Base-by-base conservation (phyloP, 1,139 yeast genomes). In the Debaryomyces udenii region DNA sequence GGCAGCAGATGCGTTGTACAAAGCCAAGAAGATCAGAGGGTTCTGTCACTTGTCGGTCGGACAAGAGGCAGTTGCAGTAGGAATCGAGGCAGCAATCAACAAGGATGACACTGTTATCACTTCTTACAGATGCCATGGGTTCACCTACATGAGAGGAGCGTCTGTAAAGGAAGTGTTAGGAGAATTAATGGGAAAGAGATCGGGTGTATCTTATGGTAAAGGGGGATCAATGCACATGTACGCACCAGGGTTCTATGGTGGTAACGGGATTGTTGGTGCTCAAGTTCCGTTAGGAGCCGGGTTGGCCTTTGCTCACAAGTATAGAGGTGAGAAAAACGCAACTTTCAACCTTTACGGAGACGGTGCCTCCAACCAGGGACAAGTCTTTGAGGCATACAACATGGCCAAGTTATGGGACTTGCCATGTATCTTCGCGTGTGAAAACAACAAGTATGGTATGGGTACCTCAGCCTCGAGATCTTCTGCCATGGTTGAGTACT, bases 191-290 rank as follows among this genome's bases (percentile, higher is more conserved):
- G 99, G 99, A 57, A 87, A 86, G 74, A 84, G 96, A 74, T 73
- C 85, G 43, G 99, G 99, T 74, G 94, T 88, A 49, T 86, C 97
- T 34, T 85, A 75, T 70, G 99, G 99, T 74, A 93, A 93, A 73
- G 99, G 99, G 73, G 99, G 99, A 56, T 93, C 99, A 49, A 93
- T 93, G 99, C 99, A 93, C 76, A 88, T 93, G 93, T 93, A 86
- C 67, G 88, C 96, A 42, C 83, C 85, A 37, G 93, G 94, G 47
- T 93, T 93, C 77, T 93, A 86, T 70, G 99, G 99, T 64, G 99
- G 99, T 72, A 93, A 93, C 73, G 99, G 99, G 76, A 93, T 93
- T 68, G 99, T 93, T 42, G 99, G 99, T 66, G 99, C 98, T 41
- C 99, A 93, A 74, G 98, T 93, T 45, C 96, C 99, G 51, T 80